These are phyloP conservation scores for Trypethelium eluteriae DNA, from an alignment of 495 filamentous ascomycete species.

Conservation along the genomic window DNA sequence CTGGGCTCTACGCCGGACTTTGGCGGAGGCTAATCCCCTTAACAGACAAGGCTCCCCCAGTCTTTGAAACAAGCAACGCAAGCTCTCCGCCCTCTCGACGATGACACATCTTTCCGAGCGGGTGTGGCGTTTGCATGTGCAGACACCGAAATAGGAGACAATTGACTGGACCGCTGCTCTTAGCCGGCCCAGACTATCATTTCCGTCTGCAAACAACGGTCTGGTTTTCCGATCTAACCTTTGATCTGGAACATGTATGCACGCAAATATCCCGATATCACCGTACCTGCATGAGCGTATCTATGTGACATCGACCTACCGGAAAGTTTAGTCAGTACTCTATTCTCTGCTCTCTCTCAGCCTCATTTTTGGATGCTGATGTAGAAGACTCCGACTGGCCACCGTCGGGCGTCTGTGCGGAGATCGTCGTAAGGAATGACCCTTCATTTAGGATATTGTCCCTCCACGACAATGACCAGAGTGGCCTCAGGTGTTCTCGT, in stretches of 20 bases:
- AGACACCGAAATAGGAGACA: no score
- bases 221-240: slow-evolving; percentile 5
- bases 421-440: not conserved
- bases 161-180: no score
- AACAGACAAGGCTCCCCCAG: not conserved
- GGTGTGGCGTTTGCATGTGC: slow-evolving; percentile 10
- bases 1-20: not conserved
- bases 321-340: not conserved
- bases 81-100: not conserved
- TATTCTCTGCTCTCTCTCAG: not conserved
- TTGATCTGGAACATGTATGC: not conserved
- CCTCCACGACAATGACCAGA: not conserved
- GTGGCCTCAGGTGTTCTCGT: not conserved
- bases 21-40: not conserved
- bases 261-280: not conserved
- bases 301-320: not conserved
- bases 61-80: not conserved
- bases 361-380: not conserved
- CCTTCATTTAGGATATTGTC: not conserved
- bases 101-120: not conserved
- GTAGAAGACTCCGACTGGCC: not conserved
- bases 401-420: not conserved
- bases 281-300: not conserved
- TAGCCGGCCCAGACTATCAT: not conserved
- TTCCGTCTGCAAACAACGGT: not conserved